A percentile compares a stretch with the other conserved stretches of the same genome.
Evolutionary conservation across 2,329 filamentous ascomycete species (phyloP).

Genomic region (Diaporthe ilicicola): DNA sequence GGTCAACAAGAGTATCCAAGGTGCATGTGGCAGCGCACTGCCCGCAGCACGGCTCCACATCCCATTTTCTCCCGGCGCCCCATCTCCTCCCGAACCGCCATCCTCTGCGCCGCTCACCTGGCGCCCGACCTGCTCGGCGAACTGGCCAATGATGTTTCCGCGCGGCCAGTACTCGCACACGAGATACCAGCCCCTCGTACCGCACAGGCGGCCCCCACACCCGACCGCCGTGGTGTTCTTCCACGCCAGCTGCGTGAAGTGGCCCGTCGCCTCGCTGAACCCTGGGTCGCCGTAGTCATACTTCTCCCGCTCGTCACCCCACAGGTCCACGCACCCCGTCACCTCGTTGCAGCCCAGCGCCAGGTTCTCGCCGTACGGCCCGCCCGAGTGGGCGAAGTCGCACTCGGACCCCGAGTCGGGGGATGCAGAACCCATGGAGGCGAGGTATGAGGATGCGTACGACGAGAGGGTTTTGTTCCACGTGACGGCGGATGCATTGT

Average conservation of each 20-base stretch:
- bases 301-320: conserved; percentile 66
- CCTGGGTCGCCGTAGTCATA: conserved; percentile 68
- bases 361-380: conserved; percentile 78
- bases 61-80: conserved; percentile 5
- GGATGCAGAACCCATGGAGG: conserved; percentile 33
- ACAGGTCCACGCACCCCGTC: conserved; percentile 67
- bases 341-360: conserved; percentile 72
- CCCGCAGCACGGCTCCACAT: conserved; percentile 10
- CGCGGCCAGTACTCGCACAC: conserved; percentile 76
- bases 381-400: conserved; percentile 64
- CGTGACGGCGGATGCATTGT: conserved; percentile 64
- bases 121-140: conserved; percentile 54
- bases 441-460: conserved; percentile 62
- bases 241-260: conserved; percentile 81
- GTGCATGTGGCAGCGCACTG: not conserved
- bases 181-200: conserved; percentile 67
- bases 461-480: conserved; percentile 73
- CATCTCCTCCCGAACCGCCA: not conserved
- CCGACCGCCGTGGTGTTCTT: conserved; percentile 67
- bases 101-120: conserved; percentile 39
- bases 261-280: conserved; percentile 69
- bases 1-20: not conserved
- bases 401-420: conserved; percentile 43
- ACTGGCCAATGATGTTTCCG: conserved; percentile 68
- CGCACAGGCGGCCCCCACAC: conserved; percentile 57